These are phyloP conservation scores for Neospora caninum DNA, from an alignment of 169 alveolate species.

Conservation along the genomic window DNA sequence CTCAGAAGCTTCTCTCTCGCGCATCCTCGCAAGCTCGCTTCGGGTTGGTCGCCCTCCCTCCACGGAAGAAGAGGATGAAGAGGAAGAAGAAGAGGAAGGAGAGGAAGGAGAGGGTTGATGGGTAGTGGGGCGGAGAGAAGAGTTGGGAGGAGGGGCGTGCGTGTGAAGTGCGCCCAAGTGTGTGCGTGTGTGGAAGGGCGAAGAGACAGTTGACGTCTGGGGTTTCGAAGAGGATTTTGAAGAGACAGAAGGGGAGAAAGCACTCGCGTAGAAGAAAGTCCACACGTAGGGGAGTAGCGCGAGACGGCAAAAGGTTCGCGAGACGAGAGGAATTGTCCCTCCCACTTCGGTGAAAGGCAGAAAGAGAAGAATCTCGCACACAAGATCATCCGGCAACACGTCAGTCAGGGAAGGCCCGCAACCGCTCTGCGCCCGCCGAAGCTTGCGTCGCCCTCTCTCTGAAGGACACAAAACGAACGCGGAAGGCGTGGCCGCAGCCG, in stretches of 20 bases:
- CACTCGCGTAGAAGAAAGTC: conserved; percentile 40
- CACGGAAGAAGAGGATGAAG: too few species aligned
- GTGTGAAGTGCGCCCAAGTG: too few species aligned
- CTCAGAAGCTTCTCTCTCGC: neutral
- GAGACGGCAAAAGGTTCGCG: neutral
- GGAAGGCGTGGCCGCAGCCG: neutral
- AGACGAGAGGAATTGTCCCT: neutral
- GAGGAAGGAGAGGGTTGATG: too few species aligned
- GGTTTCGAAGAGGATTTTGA: too few species aligned
- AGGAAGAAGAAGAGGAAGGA: too few species aligned
- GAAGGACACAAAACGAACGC: neutral
- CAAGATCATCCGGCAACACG: conserved; percentile 1
- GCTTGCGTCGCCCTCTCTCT: neutral
- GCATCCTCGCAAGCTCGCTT: neutral
- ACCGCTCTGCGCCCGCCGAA: neutral
- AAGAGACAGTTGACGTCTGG: too few species aligned
- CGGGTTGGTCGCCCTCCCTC: neutral
- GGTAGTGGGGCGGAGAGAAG: too few species aligned
- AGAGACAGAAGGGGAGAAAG: neutral
- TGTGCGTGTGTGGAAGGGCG: too few species aligned
- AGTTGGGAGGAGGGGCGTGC: too few species aligned
- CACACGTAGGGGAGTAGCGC: conserved; percentile 23
- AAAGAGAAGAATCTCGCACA: neutral
- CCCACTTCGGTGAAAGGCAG: conserved; percentile 23
- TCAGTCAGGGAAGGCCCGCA: neutral